Percentiles rank a stretch among this genome's conserved stretches.
Conservation (phyloP, 2,329 filamentous ascomycete species). For the Cercospora zeae-maydis region DNA sequence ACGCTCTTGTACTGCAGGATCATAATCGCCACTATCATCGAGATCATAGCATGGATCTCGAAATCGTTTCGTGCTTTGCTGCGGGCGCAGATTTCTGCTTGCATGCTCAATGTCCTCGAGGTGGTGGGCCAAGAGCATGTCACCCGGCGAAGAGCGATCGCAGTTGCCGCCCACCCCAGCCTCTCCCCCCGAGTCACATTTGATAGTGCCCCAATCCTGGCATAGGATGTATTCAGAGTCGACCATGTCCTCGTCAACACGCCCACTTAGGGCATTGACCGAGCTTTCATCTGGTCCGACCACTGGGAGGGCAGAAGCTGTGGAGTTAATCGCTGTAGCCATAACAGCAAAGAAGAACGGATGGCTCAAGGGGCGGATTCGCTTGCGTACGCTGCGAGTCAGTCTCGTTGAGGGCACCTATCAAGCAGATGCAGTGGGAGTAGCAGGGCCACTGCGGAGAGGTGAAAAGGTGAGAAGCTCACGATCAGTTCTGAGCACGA, state of each 20-base stretch:
- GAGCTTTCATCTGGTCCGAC: neutral
- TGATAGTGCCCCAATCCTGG: neutral
- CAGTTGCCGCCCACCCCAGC: neutral
- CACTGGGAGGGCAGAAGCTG: neutral
- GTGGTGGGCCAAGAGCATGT: neutral
- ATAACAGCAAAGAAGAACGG: neutral
- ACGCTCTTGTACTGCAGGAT: neutral
- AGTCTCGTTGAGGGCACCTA: neutral
- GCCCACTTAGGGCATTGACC: neutral
- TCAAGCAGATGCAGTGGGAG: neutral
- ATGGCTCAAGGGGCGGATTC: neutral
- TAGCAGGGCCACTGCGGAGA: neutral
- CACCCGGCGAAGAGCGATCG: neutral
- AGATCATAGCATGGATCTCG: neutral
- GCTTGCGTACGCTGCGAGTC: neutral
- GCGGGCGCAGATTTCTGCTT: neutral
- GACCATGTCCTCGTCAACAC: neutral
- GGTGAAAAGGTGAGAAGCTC: neutral
- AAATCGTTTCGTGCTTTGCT: neutral
- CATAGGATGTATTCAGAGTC: neutral
- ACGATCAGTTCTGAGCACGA: neutral
- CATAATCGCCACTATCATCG: slow-evolving; percentile 1
- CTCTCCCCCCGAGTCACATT: neutral
- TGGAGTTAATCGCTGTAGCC: neutral
- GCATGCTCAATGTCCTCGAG: neutral